Evolutionary conservation across 345 rosid genomes (phyloP), one percentile per base, ranked within the genome.

Genomic region (Kernera saxatilis): DNA sequence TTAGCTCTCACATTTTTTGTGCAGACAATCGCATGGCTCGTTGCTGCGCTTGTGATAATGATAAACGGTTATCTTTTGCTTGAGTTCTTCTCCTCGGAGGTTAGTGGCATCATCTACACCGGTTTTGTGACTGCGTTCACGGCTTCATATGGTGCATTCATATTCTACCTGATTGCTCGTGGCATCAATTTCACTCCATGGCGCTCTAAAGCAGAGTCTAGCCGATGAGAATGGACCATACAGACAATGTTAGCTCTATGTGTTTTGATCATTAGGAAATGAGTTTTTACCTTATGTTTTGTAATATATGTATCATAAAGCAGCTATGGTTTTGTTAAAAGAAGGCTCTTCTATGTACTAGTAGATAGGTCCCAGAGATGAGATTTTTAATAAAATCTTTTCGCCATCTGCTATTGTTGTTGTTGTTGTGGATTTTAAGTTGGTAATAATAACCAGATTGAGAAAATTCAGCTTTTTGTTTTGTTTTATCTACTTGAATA

Each of bases 41-140:
- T 93, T 67, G 93, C 95, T 46, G 85, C 35, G 3, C 69, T 93
- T 22, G 97, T 93, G 86, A 93, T 93, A 1, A 69, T 86, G 72
- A 93, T 93, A 70, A 93, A 93, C 13, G 93, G 91, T 2, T 93
- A 93, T 72, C 96, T 93, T 18, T 50, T 93, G 76, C 21, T 85
- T 14, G 96, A 93, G 59, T 89, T 91, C 77, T 89, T 89, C 83
- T 69, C 83, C 59, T 55, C 58, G 1, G 96, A 89, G 79, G 96
- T 83, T 59, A 72, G 54, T 30, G 87, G 95, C 13, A 29, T 82
- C 7, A 3, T 61, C 27, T 77, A 83, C 18, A 52, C 90, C 1
- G 69, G 72, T 10, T 52, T 70, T 1, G 77, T 89, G 51, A 70
- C 53, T 11, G 51, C 37, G 56, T 82, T 86, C 51, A 87, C 89